Percentiles rank a stretch among this genome's conserved stretches.
Evolutionary conservation across 2,329 filamentous ascomycete species (phyloP).

Genomic region (Scopulariopsis brevicaulis): DNA sequence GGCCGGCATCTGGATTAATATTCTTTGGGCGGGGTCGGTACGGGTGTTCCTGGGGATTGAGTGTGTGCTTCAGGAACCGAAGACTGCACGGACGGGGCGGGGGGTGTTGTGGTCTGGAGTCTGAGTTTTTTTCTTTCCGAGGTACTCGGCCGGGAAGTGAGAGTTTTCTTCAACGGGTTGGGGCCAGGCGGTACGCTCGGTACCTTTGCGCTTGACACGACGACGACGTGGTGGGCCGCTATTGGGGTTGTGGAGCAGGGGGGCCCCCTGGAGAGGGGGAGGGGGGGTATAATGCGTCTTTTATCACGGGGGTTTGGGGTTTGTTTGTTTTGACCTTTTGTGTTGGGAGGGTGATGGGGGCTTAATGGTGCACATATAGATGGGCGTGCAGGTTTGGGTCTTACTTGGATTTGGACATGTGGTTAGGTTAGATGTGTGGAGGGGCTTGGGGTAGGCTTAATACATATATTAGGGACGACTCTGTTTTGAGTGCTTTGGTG

Average conservation of each 20-base stretch:
- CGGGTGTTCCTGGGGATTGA: too few relatives aligned
- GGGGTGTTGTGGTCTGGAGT: too few relatives aligned
- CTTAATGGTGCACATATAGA: not conserved
- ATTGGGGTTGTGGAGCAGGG: not conserved
- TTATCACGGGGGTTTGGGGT: not conserved
- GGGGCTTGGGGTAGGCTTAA: too few relatives aligned
- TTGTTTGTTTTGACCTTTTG: not conserved
- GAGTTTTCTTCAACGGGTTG: too few relatives aligned
- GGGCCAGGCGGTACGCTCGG: not conserved
- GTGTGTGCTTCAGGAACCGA: too few relatives aligned
- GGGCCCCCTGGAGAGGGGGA: not conserved
- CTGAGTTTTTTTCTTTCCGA: too few relatives aligned
- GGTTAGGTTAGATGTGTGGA: too few relatives aligned
- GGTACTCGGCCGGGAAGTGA: too few relatives aligned
- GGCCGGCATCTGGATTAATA: not conserved
- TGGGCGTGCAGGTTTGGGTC: not conserved
- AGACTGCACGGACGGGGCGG: too few relatives aligned
- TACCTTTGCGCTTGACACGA: not conserved
- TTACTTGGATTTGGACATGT: too few relatives aligned
- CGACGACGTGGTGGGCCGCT: not conserved
- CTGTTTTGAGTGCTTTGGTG: too few relatives aligned
- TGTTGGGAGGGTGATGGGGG: not conserved
- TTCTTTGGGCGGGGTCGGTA: not conserved
- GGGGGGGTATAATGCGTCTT: not conserved
- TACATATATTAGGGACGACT: too few relatives aligned